Conservation (phyloP, 2,329 filamentous ascomycete genomes). For the Clonostachys byssicola region DNA sequence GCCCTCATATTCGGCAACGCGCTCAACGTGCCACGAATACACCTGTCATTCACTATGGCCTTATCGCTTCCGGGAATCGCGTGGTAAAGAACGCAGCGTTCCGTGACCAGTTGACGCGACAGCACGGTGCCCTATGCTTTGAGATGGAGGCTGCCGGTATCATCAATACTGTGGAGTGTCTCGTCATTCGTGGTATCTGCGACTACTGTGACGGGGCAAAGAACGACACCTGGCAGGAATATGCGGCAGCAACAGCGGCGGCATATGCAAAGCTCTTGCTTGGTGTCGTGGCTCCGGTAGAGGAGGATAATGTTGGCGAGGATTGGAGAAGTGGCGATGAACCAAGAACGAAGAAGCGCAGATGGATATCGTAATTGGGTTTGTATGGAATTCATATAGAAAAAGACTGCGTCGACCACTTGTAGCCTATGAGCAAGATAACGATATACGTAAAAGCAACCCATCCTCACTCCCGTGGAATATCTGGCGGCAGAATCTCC, state of each 20-base stretch:
- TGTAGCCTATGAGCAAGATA: no score
- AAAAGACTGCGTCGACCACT: no score
- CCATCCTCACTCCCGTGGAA: no score
- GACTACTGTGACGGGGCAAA: conserved; percentile 30
- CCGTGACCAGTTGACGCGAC: neutral
- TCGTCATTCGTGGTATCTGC: conserved; percentile 26
- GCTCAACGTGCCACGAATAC: conserved; percentile 9
- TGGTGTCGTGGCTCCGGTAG: neutral
- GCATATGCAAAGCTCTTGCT: conserved; percentile 7
- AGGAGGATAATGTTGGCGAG: no score
- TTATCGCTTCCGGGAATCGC: conserved; percentile 3
- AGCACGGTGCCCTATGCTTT: neutral
- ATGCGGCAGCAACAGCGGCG: conserved; percentile 23
- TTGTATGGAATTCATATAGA: no score
- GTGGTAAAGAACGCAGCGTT: conserved; percentile 3
- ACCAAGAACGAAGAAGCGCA: no score
- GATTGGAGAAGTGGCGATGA: no score
- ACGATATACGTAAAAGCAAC: no score
- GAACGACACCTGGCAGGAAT: conserved; percentile 22
- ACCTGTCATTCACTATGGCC: conserved; percentile 7
- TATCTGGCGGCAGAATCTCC: no score
- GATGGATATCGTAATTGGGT: no score
- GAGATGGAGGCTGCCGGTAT: neutral
- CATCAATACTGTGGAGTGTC: conserved; percentile 6
- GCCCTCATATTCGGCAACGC: neutral